Conservation (phyloP, 1,284 basidiomycete genomes). For the Cystobasidium slooffiae region DNA sequence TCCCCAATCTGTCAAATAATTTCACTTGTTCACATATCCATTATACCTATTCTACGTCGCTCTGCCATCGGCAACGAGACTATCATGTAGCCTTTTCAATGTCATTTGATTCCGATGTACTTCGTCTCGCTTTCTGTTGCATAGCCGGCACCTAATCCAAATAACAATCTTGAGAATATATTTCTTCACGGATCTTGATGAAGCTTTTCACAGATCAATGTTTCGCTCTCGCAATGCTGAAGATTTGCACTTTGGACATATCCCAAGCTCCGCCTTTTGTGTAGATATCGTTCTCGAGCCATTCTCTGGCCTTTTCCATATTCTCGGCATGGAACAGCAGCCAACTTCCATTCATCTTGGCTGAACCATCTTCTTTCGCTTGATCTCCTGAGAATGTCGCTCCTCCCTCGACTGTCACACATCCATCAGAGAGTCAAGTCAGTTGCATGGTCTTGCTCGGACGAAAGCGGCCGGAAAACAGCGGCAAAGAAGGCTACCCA, state of each 20-base stretch:
- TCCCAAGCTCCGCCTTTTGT: conserved; percentile 40
- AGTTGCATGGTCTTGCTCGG: background rate
- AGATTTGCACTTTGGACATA: conserved; percentile 33
- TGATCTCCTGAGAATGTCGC: conserved; percentile 34
- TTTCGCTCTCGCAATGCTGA: conserved; percentile 7
- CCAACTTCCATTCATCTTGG: conserved; percentile 38
- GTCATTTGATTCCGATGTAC: no score
- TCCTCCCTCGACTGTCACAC: conserved; percentile 33
- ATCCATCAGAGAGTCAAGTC: background rate
- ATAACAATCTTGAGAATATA: no score
- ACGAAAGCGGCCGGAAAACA: background rate
- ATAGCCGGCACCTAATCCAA: no score
- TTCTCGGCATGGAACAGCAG: conserved; percentile 39
- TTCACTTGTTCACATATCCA: background rate
- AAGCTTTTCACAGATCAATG: background rate
- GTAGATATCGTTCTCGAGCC: conserved; percentile 38
- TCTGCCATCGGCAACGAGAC: background rate
- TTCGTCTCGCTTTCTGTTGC: no score
- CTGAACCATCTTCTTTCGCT: conserved; percentile 34
- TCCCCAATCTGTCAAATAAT: background rate
- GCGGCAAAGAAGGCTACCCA: conserved; percentile 1
- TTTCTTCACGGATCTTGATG: background rate
- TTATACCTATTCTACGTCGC: background rate
- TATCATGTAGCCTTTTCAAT: no score
- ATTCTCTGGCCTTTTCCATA: conserved; percentile 27